Evolutionary conservation across 2,329 filamentous ascomycete species (phyloP), one percentile per base, ranked within the genome.

Genomic region (Elsinoe arachidis): DNA sequence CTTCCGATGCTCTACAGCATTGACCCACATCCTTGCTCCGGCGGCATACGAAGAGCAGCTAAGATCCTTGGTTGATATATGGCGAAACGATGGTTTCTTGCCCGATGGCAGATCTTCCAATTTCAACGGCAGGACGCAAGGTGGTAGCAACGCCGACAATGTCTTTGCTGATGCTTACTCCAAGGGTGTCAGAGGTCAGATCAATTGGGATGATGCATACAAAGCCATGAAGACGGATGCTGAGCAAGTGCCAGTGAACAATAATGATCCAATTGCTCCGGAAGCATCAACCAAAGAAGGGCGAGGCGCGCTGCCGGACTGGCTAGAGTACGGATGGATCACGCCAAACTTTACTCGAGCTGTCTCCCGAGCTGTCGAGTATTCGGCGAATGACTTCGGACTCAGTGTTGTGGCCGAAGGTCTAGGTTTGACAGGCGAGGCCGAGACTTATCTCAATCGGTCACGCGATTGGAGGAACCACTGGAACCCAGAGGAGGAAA

Each of bases 381-480:
- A 88, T 64, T 76, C 83, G 0, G 76, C 77, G 43, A 88, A 89
- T 65, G 86, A 89, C 67, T 89, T 88, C 62, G 78, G 76, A 0
- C 71, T 89, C 2, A 79, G 69, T 60, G 75, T 71, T 46, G 73
- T 75, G 61, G 72, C 72, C 51, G 66, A 72, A 33, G 73, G 73
- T 2, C 73, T 70, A 34, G 44, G 30, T 35, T n/a, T 49, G 23
- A 14, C 46, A 51, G 84, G 83, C 0, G 69, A 87, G 1, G 76
- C 74, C 1, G 77, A 78, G 47, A 58, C 64, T 0, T 88, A 88
- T 62, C 73, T 87, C 23, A 72, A 78, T 46, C 79, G 85, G 7
- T 85, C 83, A 0, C 75, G 78, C 9, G 84, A 87, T 64, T 89
- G 86, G 86, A 77, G 82, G 14, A 87, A 87, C 64, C 84, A 88